Evolutionary conservation across 306 rosid species (phyloP), one percentile per base, ranked within the genome.

Genomic region (Begonia masoniana): DNA sequence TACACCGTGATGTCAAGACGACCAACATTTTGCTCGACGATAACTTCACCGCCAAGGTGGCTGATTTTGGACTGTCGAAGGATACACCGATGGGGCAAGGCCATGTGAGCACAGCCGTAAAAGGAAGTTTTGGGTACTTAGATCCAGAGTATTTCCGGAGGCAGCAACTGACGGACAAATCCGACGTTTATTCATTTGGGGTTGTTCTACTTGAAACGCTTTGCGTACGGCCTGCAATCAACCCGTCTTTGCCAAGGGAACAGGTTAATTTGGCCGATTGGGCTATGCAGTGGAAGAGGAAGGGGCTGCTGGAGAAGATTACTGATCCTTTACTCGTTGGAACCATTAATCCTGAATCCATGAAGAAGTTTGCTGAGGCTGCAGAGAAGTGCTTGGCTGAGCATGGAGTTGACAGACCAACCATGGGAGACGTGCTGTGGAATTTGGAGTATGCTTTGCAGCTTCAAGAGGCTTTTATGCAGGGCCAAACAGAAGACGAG

Each of bases 371-470:
- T 53, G 82, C 82, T 8, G 85, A 79, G 65, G 85, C 85, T 41
- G 81, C 82, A 9, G 85, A 79, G 68, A 79, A 79, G 50, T 79
- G 85, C n/a, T 64, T 79, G 57, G 82, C 82, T 8, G 85, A 79
- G 14, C 66, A 72, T 58, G 85, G 85, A 3, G 85, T 63, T 11
- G 85, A 79, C 19, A 76, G 85, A 59, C 85, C 85, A 48, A 63
- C 85, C 47, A 79, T 79, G 85, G 85, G 85, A 21, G 85, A 79
- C 71, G 85, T 79, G 14, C 59, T 79, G 17, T 79, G 85, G 85
- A 75, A 79, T 46, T 52, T 79, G 61, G 85, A 79, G 51, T 79
- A 75, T 64, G 79, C 85, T 23, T 56, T 79, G 68, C 85, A 79
- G 54, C 79, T 79, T 63, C 85, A 79, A 72, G 85, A 79, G 6